Evolutionary conservation across 1,139 yeast genomes (phyloP).

Genomic region (Saccharomyces hybrid): DNA sequence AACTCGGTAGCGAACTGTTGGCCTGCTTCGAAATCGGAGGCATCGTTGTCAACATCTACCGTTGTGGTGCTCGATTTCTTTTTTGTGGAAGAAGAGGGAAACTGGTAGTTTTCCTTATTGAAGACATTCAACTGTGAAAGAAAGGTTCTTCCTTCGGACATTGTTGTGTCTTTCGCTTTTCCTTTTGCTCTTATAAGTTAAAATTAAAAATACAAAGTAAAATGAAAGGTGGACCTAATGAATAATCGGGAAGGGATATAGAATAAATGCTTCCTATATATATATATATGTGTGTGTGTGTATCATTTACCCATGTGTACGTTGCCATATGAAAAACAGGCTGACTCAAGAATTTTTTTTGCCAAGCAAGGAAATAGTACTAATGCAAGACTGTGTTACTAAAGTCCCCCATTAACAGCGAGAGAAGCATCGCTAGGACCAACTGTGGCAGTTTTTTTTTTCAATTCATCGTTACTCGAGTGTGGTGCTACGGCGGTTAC

Average conservation of each 20-base stretch:
- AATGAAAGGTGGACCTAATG: too few species aligned
- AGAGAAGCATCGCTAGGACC: not conserved
- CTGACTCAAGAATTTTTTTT: not conserved
- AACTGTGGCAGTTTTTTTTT: not conserved
- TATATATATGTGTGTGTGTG: not conserved
- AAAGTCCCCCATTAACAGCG: not conserved
- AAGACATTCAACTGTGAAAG: conserved; percentile 25
- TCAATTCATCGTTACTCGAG: not conserved
- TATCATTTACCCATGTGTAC: not conserved
- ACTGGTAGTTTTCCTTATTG: conserved; percentile 23
- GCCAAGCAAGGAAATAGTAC: not conserved
- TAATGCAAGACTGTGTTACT: not conserved
- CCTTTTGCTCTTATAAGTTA: not conserved
- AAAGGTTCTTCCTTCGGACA: conserved; percentile 16
- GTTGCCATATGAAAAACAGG: not conserved
- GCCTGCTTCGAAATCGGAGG: conserved; percentile 22
- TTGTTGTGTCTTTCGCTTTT: conserved; percentile 4
- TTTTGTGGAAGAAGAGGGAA: conserved; percentile 6
- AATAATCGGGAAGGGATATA: too few species aligned
- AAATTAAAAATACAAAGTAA: too few species aligned
- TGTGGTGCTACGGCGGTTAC: not conserved
- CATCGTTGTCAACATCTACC: conserved; percentile 9
- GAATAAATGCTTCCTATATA: not conserved
- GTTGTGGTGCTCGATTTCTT: conserved; percentile 1
- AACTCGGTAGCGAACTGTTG: conserved; percentile 33